These are phyloP conservation scores for Chaetoscypha palmicola DNA, from an alignment of 2,329 filamentous ascomycete genomes.

Conservation along the genomic window DNA sequence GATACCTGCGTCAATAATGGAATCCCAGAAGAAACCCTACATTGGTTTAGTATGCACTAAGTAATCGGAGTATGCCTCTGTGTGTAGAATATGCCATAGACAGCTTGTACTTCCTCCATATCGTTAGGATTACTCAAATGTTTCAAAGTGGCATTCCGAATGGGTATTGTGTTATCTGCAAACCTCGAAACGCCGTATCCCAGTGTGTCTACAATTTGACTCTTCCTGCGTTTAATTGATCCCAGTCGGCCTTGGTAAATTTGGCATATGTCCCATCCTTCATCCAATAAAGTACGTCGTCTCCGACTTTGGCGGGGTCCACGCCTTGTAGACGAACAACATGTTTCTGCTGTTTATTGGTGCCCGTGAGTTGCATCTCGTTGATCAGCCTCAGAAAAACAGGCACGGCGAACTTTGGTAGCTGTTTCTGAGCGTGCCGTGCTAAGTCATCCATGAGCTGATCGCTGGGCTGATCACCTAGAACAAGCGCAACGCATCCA, in stretches of 20 bases:
- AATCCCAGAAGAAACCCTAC: too few relatives aligned
- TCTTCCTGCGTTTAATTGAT: constrained; percentile 54
- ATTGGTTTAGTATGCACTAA: too few relatives aligned
- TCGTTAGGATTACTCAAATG: too few relatives aligned
- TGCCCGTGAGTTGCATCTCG: constrained; percentile 64
- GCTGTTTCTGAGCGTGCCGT: constrained; percentile 44
- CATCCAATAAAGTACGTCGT: constrained; percentile 50
- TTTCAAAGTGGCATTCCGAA: too few relatives aligned
- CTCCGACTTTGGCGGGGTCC: constrained; percentile 48
- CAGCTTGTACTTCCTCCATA: too few relatives aligned
- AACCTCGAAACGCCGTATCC: too few relatives aligned
- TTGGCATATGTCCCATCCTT: constrained; percentile 57
- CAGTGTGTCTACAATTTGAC: constrained; percentile 52
- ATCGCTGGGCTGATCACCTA: constrained; percentile 43
- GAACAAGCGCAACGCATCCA: constrained; percentile 67
- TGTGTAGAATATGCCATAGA: too few relatives aligned
- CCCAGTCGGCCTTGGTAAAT: constrained; percentile 65
- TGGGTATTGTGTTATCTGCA: too few relatives aligned
- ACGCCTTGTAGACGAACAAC: constrained; percentile 66
- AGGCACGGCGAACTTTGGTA: constrained; percentile 71
- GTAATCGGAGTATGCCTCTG: too few relatives aligned
- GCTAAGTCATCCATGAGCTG: constrained; percentile 53
- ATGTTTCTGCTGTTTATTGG: constrained; percentile 84
- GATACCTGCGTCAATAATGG: too few relatives aligned
- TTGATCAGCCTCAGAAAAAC: constrained; percentile 66